phyloP scores from a whole-genome alignment of 768 basidiomycete species.

The Rhizopogon salebrosus region DNA sequence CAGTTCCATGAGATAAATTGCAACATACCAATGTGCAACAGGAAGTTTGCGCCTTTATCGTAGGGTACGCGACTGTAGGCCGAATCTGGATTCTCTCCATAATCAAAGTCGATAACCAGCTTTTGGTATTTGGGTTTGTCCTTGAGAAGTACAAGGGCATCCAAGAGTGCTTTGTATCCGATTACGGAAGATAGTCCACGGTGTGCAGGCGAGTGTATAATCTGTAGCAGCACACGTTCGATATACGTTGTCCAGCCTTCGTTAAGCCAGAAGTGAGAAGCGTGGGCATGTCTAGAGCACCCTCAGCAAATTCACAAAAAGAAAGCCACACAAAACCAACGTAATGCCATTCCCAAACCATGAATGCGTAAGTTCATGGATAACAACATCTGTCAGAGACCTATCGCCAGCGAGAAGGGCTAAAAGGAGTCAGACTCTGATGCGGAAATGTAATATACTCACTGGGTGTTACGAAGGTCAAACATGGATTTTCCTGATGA shows the following conservation, averaged over 20 bases:
- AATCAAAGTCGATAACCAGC: constrained; percentile 45
- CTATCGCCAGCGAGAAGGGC: constrained; percentile 55
- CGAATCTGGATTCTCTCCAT: constrained; percentile 43
- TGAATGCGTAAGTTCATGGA: constrained; percentile 47
- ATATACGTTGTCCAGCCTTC: constrained; percentile 59
- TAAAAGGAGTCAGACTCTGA: constrained; percentile 6
- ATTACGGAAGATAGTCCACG: constrained; percentile 48
- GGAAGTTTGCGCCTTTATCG: constrained; percentile 53
- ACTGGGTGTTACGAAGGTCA: constrained; percentile 52
- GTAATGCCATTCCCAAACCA: constrained; percentile 55
- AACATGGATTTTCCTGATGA: constrained; percentile 45
- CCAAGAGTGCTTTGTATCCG: constrained; percentile 40
- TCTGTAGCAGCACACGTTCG: constrained; percentile 46
- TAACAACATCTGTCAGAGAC: constrained; percentile 48
- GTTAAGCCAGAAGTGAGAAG: constrained; percentile 47
- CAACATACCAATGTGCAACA: constrained; percentile 44
- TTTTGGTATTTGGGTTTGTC: constrained; percentile 43
- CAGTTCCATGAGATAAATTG: not conserved
- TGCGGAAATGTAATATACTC: constrained; percentile 3
- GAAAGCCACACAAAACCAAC: constrained; percentile 18
- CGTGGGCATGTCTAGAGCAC: constrained; percentile 30
- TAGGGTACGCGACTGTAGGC: constrained; percentile 49
- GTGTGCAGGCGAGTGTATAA: constrained; percentile 41
- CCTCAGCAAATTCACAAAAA: not conserved
- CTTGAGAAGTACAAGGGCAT: constrained; percentile 39